Evolutionary conservation across 495 filamentous ascomycete species (phyloP), one percentile per base, ranked within the genome.

Genomic region (Aspergillus heteromorphus): DNA sequence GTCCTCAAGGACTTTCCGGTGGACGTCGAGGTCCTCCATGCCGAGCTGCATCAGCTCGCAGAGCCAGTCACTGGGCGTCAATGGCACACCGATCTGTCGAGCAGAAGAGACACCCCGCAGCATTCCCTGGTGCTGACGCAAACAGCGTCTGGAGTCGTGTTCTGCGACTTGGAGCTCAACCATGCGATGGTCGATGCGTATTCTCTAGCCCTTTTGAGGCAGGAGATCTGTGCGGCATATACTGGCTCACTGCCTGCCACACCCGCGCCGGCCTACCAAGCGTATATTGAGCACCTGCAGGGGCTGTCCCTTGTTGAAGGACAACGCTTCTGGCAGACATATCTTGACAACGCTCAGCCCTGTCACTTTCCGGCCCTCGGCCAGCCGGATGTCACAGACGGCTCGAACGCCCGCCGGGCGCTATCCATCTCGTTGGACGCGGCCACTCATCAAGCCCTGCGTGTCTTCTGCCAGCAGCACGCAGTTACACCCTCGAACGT

Each of bases 151-250:
- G 29, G 60, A 73, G 1, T 56, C 60, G 13, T 70, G 64, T 53
- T 71, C 65, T 31, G 36, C 36, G 13, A 19, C 6, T 48, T 80
- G 31, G 74, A 80, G 19, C 70, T 79, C 48, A 79, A 65, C 60
- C 71, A 77, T 58, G 66, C 75, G 36, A 40, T 74, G 18, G 58
- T 63, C 20, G 67, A 77, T 65, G 73, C 59, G 14, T 54, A 57
- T 5, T 68, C 68, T 2, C 57, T 68, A 13, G 54, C 53, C 11
- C 54, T 69, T 34, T 53, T 69, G 9, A 34, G 65, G 7, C 53
- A 53, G 8, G 68, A 71, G 27, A 56, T 68, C 17, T 53, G 41
- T 1, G 16, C 40, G 4, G 57, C 53, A 6, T 69, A 68, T 27
- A 43, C 40, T 41, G 45, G 38, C 30, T 17, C n/a, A 10, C 40